These are phyloP conservation scores for Yamadazyma spencermartinsiae DNA, from an alignment of 1,139 yeast genomes.

Conservation along the genomic window DNA sequence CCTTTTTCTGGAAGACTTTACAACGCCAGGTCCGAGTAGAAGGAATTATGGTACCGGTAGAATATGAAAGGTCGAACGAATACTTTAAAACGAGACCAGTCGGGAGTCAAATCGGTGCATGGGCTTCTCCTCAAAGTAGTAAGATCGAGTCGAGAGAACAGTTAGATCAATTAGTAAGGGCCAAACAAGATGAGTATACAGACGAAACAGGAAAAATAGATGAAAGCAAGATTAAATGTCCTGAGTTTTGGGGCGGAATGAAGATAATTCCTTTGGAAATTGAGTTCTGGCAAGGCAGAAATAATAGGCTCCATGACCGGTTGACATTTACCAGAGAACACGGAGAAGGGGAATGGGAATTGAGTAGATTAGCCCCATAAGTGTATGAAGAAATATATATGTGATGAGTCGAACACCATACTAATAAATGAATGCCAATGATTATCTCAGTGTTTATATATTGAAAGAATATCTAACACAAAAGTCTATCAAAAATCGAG, in stretches of 20 bases:
- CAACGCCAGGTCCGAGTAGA: constrained; percentile 95
- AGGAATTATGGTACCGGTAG: constrained; percentile 75
- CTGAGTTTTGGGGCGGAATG: constrained; percentile 95
- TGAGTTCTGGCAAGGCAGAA: constrained; percentile 97
- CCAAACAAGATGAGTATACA: constrained; percentile 58
- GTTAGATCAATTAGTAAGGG: constrained; percentile 53
- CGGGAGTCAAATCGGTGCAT: constrained; percentile 92
- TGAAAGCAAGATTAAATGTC: constrained; percentile 42
- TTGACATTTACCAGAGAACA: constrained; percentile 65
- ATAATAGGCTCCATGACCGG: constrained; percentile 88
- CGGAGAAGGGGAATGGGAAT: constrained; percentile 54
- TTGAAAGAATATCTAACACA: no score
- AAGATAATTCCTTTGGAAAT: constrained; percentile 84
- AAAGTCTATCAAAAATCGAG: not conserved
- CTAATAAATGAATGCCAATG: no score
- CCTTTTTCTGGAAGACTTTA: constrained; percentile 89
- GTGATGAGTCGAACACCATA: no score
- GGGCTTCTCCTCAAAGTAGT: constrained; percentile 91
- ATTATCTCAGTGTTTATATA: no score
- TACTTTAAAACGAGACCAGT: constrained; percentile 88
- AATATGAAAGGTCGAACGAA: constrained; percentile 69
- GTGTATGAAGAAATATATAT: not conserved
- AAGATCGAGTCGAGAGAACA: constrained; percentile 55
- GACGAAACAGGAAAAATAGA: constrained; percentile 53
- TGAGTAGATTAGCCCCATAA: constrained; percentile 71